A percentile compares a stretch with the other conserved stretches of the same genome.
Evolutionary conservation across 73 alveolate species (phyloP).

Genomic region (Blepharisma japonicum): DNA sequence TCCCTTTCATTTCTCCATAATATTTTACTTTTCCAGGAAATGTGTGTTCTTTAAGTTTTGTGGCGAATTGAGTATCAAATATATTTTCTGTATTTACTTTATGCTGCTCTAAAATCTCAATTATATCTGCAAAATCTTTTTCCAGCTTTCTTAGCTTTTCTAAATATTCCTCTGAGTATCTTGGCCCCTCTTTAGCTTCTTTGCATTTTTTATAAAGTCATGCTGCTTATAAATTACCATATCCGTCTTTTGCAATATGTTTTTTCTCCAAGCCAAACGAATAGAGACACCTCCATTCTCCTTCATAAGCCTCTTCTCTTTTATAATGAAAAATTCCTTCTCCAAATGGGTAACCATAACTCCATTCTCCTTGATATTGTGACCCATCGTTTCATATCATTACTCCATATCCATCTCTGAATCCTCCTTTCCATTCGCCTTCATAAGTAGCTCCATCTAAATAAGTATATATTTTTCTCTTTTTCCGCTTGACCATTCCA

Average conservation of each 20-base stretch:
- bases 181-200: neutral
- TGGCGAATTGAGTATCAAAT: neutral
- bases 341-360: constrained; percentile 50
- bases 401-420: constrained; percentile 64
- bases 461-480: neutral
- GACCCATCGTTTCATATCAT: constrained; percentile 42
- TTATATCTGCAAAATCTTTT: neutral
- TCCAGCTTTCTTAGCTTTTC: neutral
- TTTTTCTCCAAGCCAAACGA: too few species aligned
- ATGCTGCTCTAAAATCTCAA: neutral
- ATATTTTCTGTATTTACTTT: neutral
- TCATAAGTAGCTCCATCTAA: constrained; percentile 48
- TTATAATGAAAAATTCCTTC: constrained; percentile 35
- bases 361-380: constrained; percentile 57
- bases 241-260: neutral
- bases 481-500: too few species aligned
- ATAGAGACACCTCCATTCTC: neutral
- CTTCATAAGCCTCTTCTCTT: neutral
- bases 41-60: constrained; percentile 55
- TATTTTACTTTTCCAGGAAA: constrained; percentile 8
- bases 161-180: neutral
- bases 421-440: constrained; percentile 74
- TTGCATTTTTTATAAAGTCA: neutral
- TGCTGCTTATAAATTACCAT: constrained; percentile 7
- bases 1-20: neutral